A percentile compares a stretch with the other conserved stretches of the same genome.
Evolutionary conservation across 306 rosid species (phyloP).

Genomic region (Inga leiocalycina): DNA sequence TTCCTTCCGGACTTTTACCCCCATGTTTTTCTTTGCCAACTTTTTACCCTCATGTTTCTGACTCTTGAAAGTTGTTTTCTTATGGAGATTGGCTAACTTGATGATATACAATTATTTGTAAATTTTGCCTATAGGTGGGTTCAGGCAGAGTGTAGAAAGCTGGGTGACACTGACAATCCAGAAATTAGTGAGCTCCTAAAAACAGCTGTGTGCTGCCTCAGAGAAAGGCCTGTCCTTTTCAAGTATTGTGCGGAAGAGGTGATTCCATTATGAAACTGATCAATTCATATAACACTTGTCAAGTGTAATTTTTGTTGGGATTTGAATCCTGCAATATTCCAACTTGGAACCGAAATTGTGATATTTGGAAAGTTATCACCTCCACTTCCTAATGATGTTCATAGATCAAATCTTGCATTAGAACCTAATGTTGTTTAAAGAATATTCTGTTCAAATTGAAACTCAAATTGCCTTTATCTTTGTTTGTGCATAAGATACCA

Average conservation of each 20-base stretch:
- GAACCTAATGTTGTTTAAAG: conserved; percentile 21
- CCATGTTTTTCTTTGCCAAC: too few species aligned
- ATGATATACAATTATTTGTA: conserved; percentile 34
- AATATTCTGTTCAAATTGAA: conserved; percentile 37
- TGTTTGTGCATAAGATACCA: conserved; percentile 10
- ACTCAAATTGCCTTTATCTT: conserved; percentile 20
- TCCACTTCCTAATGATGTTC: conserved; percentile 31
- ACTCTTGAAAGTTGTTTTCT: conserved; percentile 22
- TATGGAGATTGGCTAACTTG: conserved; percentile 20
- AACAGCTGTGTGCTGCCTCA: conserved; percentile 89
- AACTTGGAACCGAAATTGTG: conserved; percentile 17
- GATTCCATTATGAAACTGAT: conserved; percentile 32
- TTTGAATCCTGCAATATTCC: conserved; percentile 26
- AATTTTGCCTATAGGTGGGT: conserved; percentile 78
- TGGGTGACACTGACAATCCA: conserved; percentile 91
- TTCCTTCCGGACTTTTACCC: conserved; percentile 3
- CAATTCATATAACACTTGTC: conserved; percentile 17
- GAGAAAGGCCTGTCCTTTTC: conserved; percentile 93
- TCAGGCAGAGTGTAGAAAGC: conserved; percentile 89
- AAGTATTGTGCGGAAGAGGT: conserved; percentile 99
- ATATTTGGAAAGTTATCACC: conserved; percentile 17
- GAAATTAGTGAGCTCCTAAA: conserved; percentile 87
- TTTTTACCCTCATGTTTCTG: background rate
- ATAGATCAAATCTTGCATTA: conserved; percentile 13
- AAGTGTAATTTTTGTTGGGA: conserved; percentile 16